Conservation (phyloP, 1,139 yeast species). For the Candida dubliniensis region DNA sequence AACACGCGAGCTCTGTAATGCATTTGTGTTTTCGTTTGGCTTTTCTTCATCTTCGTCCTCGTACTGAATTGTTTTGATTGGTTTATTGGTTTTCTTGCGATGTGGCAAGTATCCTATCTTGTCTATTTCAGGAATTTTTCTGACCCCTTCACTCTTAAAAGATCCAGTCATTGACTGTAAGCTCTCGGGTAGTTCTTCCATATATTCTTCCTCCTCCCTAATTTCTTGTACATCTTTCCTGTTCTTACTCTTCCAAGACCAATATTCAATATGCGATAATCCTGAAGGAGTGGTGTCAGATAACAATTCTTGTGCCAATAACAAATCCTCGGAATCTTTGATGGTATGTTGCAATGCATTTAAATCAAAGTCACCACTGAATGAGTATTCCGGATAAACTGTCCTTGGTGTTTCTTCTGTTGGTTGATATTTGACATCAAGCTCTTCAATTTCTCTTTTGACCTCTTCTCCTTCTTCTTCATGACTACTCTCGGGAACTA, state of each 20-base stretch:
- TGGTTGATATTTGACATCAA: slow-evolving; percentile 47
- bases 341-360: slow-evolving; percentile 53
- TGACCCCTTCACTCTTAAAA: slow-evolving; percentile 74
- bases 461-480: slow-evolving; percentile 7
- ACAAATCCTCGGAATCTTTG: slow-evolving; percentile 75
- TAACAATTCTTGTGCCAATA: slow-evolving; percentile 49
- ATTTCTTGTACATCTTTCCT: slow-evolving; percentile 23
- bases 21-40: slow-evolving; percentile 24
- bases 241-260: slow-evolving; percentile 68
- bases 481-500: slow-evolving; percentile 7
- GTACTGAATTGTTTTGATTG: slow-evolving; percentile 56
- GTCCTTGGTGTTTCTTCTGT: slow-evolving; percentile 45
- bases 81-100: slow-evolving; percentile 54
- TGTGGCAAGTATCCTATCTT: slow-evolving; percentile 82
- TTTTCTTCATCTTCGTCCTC: slow-evolving; percentile 52
- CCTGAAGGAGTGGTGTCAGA: slow-evolving; percentile 22
- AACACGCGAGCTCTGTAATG: slow-evolving; percentile 69
- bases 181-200: slow-evolving; percentile 32
- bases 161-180: slow-evolving; percentile 57
- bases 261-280: slow-evolving; percentile 47
- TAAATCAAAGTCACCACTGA: slow-evolving; percentile 40
- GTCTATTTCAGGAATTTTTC: slow-evolving; percentile 68
- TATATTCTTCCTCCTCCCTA: slow-evolving; percentile 29
- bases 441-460: slow-evolving; percentile 9
- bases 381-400: slow-evolving; percentile 48